These are phyloP conservation scores for Paramarasmius palmivorus DNA, from an alignment of 1,284 basidiomycete genomes.

Conservation along the genomic window DNA sequence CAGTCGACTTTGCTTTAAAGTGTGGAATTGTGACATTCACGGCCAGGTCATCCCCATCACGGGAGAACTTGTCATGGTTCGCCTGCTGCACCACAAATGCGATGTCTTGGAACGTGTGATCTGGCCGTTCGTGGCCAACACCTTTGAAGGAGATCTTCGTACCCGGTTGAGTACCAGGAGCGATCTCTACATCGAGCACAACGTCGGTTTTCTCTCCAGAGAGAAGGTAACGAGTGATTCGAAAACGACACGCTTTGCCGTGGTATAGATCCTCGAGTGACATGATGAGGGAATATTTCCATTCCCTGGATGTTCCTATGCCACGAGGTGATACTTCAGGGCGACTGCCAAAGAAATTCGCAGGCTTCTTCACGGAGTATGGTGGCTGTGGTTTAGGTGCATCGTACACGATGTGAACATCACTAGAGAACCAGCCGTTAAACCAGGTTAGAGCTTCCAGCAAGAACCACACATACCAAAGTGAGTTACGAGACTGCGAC, in stretches of 20 bases:
- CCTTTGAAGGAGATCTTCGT: slow-evolving; percentile 77
- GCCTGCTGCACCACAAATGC: slow-evolving; percentile 80
- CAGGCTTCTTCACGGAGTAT: background rate
- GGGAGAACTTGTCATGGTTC: slow-evolving; percentile 67
- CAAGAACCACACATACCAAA: too few species aligned
- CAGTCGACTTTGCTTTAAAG: slow-evolving; percentile 59
- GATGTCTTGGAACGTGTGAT: slow-evolving; percentile 73
- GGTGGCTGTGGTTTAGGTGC: slow-evolving; percentile 1
- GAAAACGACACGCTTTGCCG: slow-evolving; percentile 80
- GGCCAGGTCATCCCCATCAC: slow-evolving; percentile 75
- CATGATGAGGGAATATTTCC: slow-evolving; percentile 72
- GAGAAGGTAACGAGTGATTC: slow-evolving; percentile 70
- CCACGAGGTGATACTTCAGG: slow-evolving; percentile 7
- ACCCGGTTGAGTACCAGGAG: slow-evolving; percentile 72
- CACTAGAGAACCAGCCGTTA: too few species aligned
- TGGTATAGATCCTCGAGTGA: slow-evolving; percentile 85
- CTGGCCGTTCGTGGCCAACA: slow-evolving; percentile 76
- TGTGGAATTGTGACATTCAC: slow-evolving; percentile 71
- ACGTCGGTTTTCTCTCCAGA: slow-evolving; percentile 70
- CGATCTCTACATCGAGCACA: slow-evolving; percentile 73
- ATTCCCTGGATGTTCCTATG: slow-evolving; percentile 39
- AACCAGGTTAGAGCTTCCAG: too few species aligned
- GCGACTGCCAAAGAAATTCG: background rate
- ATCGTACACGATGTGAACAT: background rate
- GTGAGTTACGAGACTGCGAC: too few species aligned